Base-by-base conservation (phyloP, 495 filamentous ascomycete genomes). In the Letharia lupina region DNA sequence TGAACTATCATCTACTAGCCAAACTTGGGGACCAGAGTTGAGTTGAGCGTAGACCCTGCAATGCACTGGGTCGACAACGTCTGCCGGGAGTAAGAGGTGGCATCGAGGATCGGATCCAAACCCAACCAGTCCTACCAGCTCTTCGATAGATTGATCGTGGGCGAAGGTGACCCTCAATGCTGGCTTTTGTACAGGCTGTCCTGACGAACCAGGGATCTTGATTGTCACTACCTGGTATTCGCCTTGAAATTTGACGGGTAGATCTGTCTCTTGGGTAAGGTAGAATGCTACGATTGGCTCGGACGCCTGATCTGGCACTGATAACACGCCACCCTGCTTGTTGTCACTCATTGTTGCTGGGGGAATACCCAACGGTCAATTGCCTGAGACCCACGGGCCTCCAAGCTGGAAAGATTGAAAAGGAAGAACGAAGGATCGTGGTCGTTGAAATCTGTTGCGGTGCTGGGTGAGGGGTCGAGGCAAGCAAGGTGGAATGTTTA, bases 61-160 rank as follows among this genome's bases (percentile, higher is more conserved):
- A 16, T 63, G 61, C 33, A 63, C 44, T 6, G 61, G 15, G 31
- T 3, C 18, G 4, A 31, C 23, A n/a, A n/a, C 20, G 3, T 50
- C 18, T 16, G 31, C 31, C 12, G 35, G 44, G 13, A 63, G 61
- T 20, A 52, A 23, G 18, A 63, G 33, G 28, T 63, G 18, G 33
- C 61, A 63, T 50, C 18, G 15, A 23, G 45, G 35, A 23, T 63
- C 35, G 18, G 61, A 50, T 23, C 45, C 61, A 20, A 63, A 63
- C 8, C 0, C 48, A 20, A 63, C 12, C 31, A 63, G 20, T 2
- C 61, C 35, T n/a, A 23, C 41, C 23, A 16, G 45, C 15, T 50
- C 20, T 40, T 63, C 45, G 18, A 63, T 28, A 1, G 61, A 41
- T 45, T 37, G 20, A 37, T 52, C 23, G 9, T 2, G 35, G 1